Evolutionary conservation across 768 basidiomycete species (phyloP).

Genomic region (Lanmaoa rubissima): DNA sequence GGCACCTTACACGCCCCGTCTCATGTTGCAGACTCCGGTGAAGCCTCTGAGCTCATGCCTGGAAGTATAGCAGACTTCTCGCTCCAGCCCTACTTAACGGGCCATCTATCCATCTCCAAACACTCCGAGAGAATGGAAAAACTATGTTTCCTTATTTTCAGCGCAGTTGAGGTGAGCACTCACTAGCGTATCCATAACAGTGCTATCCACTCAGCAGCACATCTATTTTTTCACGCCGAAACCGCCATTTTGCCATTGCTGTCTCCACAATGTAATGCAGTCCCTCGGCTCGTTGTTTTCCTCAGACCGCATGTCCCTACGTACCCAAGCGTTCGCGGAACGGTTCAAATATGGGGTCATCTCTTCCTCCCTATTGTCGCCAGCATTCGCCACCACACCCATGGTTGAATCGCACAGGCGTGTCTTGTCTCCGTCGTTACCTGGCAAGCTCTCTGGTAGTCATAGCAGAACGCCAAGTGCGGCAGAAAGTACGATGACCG

Average conservation of each 20-base stretch:
- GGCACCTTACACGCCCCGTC: constrained; percentile 10
- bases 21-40: constrained; percentile 53
- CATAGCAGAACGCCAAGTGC: constrained; percentile 46
- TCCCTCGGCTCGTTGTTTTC: constrained; percentile 37
- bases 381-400: constrained; percentile 47
- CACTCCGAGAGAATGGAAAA: constrained; percentile 29
- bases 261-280: constrained; percentile 28
- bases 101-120: constrained; percentile 4
- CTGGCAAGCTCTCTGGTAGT: constrained; percentile 40
- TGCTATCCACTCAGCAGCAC: constrained; percentile 10
- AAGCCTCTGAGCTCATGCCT: constrained; percentile 54
- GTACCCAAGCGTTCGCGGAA: constrained; percentile 59
- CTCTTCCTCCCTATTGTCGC: constrained; percentile 72
- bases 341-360: constrained; percentile 84
- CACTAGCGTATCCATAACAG: constrained; percentile 10
- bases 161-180: constrained; percentile 38
- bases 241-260: neutral
- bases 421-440: constrained; percentile 39
- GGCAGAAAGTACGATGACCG: constrained; percentile 26
- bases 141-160: constrained; percentile 25
- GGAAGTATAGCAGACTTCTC: constrained; percentile 44
- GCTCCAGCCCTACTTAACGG: constrained; percentile 18
- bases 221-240: neutral
- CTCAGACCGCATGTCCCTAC: constrained; percentile 34
- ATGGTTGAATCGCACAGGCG: constrained; percentile 31